A percentile compares a stretch with the other conserved stretches of the same genome.
Conservation (phyloP, 139 green algal genomes). For the Chlorella sp. region DNA sequence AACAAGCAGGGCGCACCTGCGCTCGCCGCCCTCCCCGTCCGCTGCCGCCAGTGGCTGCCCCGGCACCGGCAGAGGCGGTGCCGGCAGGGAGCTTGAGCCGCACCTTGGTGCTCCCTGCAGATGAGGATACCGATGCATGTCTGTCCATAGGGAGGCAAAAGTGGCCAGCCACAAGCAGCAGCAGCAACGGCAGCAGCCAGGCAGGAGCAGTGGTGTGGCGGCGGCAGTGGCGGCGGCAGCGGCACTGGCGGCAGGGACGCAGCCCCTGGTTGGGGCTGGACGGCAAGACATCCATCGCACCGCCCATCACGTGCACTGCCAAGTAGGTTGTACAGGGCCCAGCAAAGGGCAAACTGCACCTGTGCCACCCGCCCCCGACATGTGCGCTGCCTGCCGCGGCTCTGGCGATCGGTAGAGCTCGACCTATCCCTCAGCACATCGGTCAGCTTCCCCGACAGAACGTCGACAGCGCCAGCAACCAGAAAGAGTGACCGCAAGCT, state of each 20-base stretch:
- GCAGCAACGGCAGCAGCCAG: neutral
- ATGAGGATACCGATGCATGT: neutral
- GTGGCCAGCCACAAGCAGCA: too few species aligned
- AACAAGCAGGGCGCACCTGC: neutral
- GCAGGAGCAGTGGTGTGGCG: neutral
- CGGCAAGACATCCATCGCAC: neutral
- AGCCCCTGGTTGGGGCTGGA: neutral
- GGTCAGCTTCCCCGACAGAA: too few species aligned
- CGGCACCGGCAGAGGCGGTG: neutral
- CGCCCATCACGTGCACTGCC: neutral
- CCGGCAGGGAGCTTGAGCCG: neutral
- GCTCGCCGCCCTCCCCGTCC: neutral
- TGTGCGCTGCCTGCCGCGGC: neutral
- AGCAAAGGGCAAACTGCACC: neutral
- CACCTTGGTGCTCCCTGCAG: conserved; percentile 22
- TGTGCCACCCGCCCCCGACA: neutral
- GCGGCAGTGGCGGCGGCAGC: neutral
- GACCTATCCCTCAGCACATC: too few species aligned
- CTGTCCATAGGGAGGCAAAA: too few species aligned
- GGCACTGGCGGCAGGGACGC: neutral
- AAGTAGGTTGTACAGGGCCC: neutral
- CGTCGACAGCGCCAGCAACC: too few species aligned
- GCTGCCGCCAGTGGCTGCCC: neutral
- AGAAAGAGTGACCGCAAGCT: too few species aligned
- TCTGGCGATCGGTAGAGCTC: neutral